Evolutionary conservation across 768 basidiomycete species (phyloP), one percentile per base, ranked within the genome.

Genomic region (Leccinum disarticulatum): DNA sequence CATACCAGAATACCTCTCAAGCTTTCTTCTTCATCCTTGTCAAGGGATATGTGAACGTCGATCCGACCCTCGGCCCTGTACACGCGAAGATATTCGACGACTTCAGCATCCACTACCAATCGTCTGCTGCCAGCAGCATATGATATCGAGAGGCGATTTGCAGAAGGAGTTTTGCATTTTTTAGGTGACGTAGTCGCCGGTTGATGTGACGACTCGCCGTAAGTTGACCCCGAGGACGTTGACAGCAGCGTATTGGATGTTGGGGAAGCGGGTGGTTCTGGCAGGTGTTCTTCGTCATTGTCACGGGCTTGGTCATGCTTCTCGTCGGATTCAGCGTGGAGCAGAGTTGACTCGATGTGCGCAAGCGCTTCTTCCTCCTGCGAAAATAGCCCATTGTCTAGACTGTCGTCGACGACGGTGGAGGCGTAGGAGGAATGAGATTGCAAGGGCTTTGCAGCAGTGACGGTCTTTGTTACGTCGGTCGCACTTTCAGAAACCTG

Each of bases 141-240:
- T 0, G 96, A 90, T 72, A 98, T 94, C 8, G 95, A 97, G n/a
- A 99, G 75, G 17, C 91, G 84, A 66, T 92, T 93, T 31, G 90
- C 87, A 46, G 90, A 91, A 9, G 90, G 87, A 0, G 78, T 77
- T 63, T 77, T 79, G 14, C 73, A 75, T 19, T 72, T 67, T 63
- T 81, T 82, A 11, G 64, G 55, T 35, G 57, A 54, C 31, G 55
- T 41, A 22, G 48, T 54, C 51, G 69, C 60, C 52, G 70, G 74
- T n/a, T 74, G 71, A 30, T 76, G 70, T 1, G 76, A 75, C 11
- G 73, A 59, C 48, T 84, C 85, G 58, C 80, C 83, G 61, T 79
- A 79, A 4, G 82, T 75, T 49, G 70, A 77, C 13, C 66, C 68
- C 43, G 67, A 74, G 36, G 70, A 69, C 31, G 69, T 22, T 22